phyloP scores from a whole-genome alignment of 495 filamentous ascomycete species.

The Hypoxylon rickii region DNA sequence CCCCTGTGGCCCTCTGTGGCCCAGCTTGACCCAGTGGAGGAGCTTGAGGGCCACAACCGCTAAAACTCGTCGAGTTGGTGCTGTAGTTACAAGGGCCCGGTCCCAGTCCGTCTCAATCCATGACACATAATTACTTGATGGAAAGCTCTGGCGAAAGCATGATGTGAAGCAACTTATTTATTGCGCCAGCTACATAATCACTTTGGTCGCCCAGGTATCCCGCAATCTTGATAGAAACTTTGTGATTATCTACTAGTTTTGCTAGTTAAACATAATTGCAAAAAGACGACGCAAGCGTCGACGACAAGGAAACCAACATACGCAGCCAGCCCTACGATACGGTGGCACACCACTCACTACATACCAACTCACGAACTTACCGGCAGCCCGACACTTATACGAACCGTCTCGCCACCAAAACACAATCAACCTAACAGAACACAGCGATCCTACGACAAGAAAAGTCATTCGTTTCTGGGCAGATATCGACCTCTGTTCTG shows the following conservation, averaged over 20 bases:
- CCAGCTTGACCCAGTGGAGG: slow-evolving; percentile 10
- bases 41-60: slow-evolving; percentile 24
- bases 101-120: slow-evolving; percentile 33
- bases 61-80: slow-evolving; percentile 13
- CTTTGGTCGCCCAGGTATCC: slow-evolving; percentile 23
- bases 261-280: slow-evolving; percentile 19
- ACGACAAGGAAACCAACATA: background rate
- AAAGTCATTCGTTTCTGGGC: too few relatives aligned
- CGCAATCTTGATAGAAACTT: slow-evolving; percentile 20
- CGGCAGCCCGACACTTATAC: slow-evolving; percentile 10
- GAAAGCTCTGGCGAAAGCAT: slow-evolving; percentile 41
- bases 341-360: background rate
- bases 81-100: slow-evolving; percentile 22
- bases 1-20: slow-evolving; percentile 7
- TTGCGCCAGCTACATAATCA: slow-evolving; percentile 31
- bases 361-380: too few relatives aligned
- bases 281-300: slow-evolving; percentile 25
- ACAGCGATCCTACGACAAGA: too few relatives aligned
- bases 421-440: background rate
- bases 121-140: slow-evolving; percentile 61
- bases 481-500: too few relatives aligned
- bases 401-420: slow-evolving; percentile 1
- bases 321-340: background rate
- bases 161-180: slow-evolving; percentile 26
- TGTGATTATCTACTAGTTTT: slow-evolving; percentile 10